These are phyloP conservation scores for Paramecium caudatum DNA, from an alignment of 73 alveolate genomes.

Conservation along the genomic window DNA sequence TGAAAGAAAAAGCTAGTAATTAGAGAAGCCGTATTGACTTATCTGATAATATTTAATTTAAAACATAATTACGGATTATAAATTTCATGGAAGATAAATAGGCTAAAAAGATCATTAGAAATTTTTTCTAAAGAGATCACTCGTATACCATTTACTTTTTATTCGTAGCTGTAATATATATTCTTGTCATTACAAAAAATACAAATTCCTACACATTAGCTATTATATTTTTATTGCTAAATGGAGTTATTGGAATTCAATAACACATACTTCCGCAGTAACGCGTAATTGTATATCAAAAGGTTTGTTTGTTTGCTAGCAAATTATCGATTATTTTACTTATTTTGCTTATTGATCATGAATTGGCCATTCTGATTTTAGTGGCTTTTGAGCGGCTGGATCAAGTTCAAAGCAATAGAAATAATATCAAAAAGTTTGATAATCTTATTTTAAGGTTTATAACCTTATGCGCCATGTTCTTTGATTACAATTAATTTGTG, in stretches of 20 bases:
- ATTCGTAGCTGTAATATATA: neutral
- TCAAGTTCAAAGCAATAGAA: neutral
- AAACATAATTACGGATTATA: too few relatives aligned
- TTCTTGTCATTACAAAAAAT: neutral
- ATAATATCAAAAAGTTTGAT: neutral
- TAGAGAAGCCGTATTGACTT: too few relatives aligned
- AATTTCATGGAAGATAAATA: too few relatives aligned
- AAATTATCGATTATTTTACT: neutral
- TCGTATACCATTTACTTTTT: neutral
- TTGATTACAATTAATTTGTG: neutral
- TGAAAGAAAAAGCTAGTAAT: too few relatives aligned
- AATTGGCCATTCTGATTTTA: neutral
- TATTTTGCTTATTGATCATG: neutral
- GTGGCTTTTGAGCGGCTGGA: conserved; percentile 11
- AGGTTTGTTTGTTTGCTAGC: neutral
- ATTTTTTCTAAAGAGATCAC: too few relatives aligned
- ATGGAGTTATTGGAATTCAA: conserved; percentile 24
- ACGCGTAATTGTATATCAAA: neutral
- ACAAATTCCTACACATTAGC: neutral
- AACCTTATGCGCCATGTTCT: neutral
- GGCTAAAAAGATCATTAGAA: too few relatives aligned
- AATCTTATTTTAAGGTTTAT: neutral
- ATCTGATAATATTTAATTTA: too few relatives aligned
- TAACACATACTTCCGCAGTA: neutral
- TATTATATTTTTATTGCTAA: neutral